These are phyloP conservation scores for Bruguiera sexangula DNA, from an alignment of 345 rosid genomes.

Conservation along the genomic window DNA sequence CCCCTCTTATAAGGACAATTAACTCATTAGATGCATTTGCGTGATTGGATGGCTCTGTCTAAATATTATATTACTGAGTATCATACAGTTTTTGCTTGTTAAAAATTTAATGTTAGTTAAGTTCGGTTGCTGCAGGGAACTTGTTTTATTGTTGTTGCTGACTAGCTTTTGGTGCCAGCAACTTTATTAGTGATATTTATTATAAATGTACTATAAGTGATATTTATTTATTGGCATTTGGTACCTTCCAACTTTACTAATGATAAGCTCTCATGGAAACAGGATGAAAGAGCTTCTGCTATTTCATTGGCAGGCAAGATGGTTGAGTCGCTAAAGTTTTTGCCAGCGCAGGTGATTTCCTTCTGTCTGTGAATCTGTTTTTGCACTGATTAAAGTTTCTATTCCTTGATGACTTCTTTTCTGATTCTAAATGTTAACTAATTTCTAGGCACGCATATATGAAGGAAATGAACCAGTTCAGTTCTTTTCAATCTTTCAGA, in stretches of 20 bases:
- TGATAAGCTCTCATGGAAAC: constrained; percentile 16
- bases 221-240: background rate
- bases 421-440: constrained; percentile 20
- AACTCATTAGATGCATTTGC: no score
- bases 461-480: constrained; percentile 95
- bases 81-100: no score
- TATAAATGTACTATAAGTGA: background rate
- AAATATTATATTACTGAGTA: no score
- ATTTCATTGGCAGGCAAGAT: constrained; percentile 73
- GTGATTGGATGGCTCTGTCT: no score
- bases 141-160: background rate
- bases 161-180: background rate
- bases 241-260: background rate
- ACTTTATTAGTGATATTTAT: no score
- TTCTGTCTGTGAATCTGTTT: constrained; percentile 13
- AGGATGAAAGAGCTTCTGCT: constrained; percentile 89
- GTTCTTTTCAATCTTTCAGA: constrained; percentile 84
- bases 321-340: constrained; percentile 86
- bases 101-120: background rate
- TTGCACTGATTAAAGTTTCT: constrained; percentile 9
- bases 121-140: background rate
- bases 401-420: constrained; percentile 11
- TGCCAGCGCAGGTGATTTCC: constrained; percentile 66
- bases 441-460: constrained; percentile 69
- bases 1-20: no score